A percentile compares a stretch with the other conserved stretches of the same genome.
phyloP scores from a whole-genome alignment of 2,329 filamentous ascomycete species.

The Ceratocystis cacaofunesta region DNA sequence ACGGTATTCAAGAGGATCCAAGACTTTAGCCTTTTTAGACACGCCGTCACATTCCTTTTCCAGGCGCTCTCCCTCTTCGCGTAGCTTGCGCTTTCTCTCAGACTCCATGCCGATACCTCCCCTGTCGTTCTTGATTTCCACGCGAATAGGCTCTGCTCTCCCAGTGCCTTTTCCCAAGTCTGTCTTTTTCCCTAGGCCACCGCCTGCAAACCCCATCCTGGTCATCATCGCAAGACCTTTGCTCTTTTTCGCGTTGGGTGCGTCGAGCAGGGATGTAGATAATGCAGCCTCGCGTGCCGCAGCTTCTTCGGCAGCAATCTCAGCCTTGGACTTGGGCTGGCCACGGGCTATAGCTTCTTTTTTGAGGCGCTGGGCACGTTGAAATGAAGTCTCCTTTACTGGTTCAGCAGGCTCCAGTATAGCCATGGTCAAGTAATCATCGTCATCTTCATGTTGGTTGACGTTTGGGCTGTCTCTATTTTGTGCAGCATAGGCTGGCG shows the following conservation, averaged over 20 bases:
- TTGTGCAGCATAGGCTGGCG: background rate
- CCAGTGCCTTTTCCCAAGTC: conserved; percentile 25
- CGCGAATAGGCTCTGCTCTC: conserved; percentile 51
- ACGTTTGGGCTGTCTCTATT: conserved; percentile 16
- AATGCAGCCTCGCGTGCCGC: conserved; percentile 62
- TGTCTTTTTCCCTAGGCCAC: conserved; percentile 49
- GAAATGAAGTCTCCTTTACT: conserved; percentile 38
- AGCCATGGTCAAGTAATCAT: conserved; percentile 96
- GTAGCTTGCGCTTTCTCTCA: conserved; percentile 64
- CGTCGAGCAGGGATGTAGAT: conserved; percentile 54
- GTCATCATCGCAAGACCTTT: conserved; percentile 96
- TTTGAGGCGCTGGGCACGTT: conserved; percentile 38
- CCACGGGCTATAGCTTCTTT: conserved; percentile 54
- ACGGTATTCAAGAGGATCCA: conserved; percentile 55
- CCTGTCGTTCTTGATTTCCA: conserved; percentile 63
- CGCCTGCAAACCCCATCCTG: conserved; percentile 80
- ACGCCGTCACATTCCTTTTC: conserved; percentile 42
- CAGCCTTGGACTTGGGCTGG: conserved; percentile 63
- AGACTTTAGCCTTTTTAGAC: conserved; percentile 24
- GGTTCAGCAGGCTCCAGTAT: conserved; percentile 50
- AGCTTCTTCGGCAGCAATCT: conserved; percentile 61
- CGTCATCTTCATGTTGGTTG: conserved; percentile 37
- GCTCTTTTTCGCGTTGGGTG: conserved; percentile 42
- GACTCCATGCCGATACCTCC: conserved; percentile 72
- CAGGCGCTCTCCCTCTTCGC: conserved; percentile 28